These are phyloP conservation scores for Coemansia sp. DNA, from an alignment of 192 early-diverging fungal species.

Conservation along the genomic window DNA sequence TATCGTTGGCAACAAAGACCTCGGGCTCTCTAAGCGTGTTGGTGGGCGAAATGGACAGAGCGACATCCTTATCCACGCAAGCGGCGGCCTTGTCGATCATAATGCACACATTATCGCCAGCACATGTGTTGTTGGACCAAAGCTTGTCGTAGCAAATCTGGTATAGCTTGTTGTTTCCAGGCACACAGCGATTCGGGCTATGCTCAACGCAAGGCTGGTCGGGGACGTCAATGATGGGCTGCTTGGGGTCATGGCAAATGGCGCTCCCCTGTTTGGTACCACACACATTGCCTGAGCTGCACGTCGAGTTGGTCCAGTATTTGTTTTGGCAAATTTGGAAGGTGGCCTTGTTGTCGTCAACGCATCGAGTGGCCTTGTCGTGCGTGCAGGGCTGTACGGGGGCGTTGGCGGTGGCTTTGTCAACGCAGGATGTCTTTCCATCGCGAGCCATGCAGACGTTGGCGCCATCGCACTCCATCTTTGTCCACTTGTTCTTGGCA, in stretches of 20 bases:
- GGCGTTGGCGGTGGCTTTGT: slow-evolving; percentile 26
- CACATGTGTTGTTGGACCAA: slow-evolving; percentile 45
- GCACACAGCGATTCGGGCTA: slow-evolving; percentile 21
- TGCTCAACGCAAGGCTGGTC: slow-evolving; percentile 36
- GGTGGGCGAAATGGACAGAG: neutral
- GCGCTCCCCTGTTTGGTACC: slow-evolving; percentile 32
- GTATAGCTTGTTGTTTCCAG: slow-evolving; percentile 26
- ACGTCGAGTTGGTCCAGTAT: slow-evolving; percentile 51
- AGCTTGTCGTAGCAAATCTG: slow-evolving; percentile 38
- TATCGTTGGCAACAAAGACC: neutral
- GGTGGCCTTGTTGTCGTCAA: slow-evolving; percentile 14
- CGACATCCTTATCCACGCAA: slow-evolving; percentile 31
- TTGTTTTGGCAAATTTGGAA: slow-evolving; percentile 47
- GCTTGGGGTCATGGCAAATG: slow-evolving; percentile 39
- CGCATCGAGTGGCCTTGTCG: slow-evolving; percentile 33
- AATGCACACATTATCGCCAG: slow-evolving; percentile 32
- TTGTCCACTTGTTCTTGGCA: slow-evolving; percentile 27
- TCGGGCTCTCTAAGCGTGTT: slow-evolving; percentile 3
- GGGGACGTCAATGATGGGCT: slow-evolving; percentile 33
- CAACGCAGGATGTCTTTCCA: slow-evolving; percentile 33
- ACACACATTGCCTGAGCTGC: slow-evolving; percentile 32
- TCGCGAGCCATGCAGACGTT: slow-evolving; percentile 41
- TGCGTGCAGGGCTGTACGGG: slow-evolving; percentile 30
- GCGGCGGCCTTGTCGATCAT: slow-evolving; percentile 19
- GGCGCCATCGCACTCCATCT: slow-evolving; percentile 39